Evolutionary conservation across 129 eudicot species (phyloP), one percentile per base, ranked within the genome.

Genomic region (Sambucus nigra): DNA sequence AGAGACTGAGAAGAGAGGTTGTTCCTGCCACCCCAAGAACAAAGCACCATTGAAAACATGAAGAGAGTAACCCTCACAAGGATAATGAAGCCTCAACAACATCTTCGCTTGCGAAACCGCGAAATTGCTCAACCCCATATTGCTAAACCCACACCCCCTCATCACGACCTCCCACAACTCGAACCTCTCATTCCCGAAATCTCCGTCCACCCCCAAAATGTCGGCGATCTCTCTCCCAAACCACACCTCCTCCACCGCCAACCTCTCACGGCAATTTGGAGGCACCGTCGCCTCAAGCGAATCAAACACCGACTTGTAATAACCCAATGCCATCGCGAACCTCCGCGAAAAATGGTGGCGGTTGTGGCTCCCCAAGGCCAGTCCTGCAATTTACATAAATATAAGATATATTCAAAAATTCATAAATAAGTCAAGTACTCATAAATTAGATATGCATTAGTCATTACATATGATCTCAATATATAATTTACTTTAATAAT

Each of bases 271-370:
- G 68, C 96, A 82, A 27, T 38, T 66, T 1, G 96, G 89, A 2
- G 96, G 96, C 40, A 83, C 32, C 9, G 96, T 87, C 17, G 88
- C 96, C 48, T 87, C 96, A 0, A 87, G 61, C 5, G 96, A 87
- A 1, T 87, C 88, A 23, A 87, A 82, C 2, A 87, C 58, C 11
- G 86, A 86, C 0, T 76, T 55, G 53, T 87, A 87, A 18, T 87
- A 78, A 28, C 58, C 78, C 25, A 85, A 5, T 0, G 94, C 92
- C 64, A 75, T 93, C n/a, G 51, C 63, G 32, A 85, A 74, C 33
- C 95, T 55, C 16, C 75, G 66, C 9, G 74, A 6, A 24, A 85
- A 80, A 6, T 71, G 8, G 0, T 86, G 89, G 51, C 69, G 76
- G 61, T 74, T 77, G 47, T 88, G 87, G 28, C 66, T 81, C 0